Percentiles rank a stretch among this genome's conserved stretches.
phyloP scores from a whole-genome alignment of 2,329 filamentous ascomycete genomes.

The Pseudopyricularia cyperi region DNA sequence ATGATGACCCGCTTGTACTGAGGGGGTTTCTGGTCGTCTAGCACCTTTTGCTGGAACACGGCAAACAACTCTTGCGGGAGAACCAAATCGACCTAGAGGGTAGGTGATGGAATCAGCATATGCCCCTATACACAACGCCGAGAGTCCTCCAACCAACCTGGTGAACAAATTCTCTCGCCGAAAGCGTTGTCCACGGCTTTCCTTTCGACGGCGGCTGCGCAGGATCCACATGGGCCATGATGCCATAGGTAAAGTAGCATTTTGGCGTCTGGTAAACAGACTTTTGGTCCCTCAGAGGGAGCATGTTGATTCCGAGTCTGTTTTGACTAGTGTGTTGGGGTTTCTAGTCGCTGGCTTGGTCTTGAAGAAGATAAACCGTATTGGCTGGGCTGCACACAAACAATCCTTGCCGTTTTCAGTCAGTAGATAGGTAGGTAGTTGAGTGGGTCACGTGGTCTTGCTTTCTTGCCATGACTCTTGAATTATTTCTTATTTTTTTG shows the following conservation, averaged over 20 bases:
- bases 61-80: conserved; percentile 52
- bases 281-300: conserved; percentile 1
- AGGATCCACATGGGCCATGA: conserved; percentile 56
- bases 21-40: conserved; percentile 20
- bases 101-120: too few species aligned
- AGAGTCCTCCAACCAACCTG: too few species aligned
- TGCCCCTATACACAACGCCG: too few species aligned
- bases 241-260: conserved; percentile 61
- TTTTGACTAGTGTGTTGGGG: background rate
- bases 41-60: conserved; percentile 38
- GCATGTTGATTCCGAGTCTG: background rate
- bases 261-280: conserved; percentile 44
- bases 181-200: conserved; percentile 62
- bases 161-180: conserved; percentile 53
- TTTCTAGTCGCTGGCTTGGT: background rate
- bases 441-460: too few species aligned
- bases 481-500: too few species aligned
- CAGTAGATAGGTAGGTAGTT: too few species aligned
- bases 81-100: conserved; percentile 51
- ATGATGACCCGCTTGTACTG: conserved; percentile 58
- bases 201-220: conserved; percentile 58
- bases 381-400: too few species aligned
- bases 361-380: background rate
- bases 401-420: too few species aligned
- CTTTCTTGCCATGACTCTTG: too few species aligned